phyloP scores from a whole-genome alignment of 805 yeast genomes.

The Priceomyces castillae region DNA sequence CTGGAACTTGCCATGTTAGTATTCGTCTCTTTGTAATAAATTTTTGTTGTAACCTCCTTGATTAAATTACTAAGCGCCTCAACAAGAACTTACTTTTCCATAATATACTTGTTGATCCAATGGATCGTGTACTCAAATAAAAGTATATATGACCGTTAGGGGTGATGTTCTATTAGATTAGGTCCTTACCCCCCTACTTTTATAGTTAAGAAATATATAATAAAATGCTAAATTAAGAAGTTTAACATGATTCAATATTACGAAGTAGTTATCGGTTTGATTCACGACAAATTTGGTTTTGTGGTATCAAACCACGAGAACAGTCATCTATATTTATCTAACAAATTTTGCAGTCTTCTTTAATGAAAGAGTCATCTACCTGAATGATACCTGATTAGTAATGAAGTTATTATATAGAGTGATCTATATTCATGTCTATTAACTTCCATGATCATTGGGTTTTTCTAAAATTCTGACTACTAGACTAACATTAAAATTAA shows the following conservation, averaged over 20 bases:
- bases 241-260: too few relatives aligned
- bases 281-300: not conserved
- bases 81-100: not conserved
- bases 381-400: too few relatives aligned
- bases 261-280: not conserved
- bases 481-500: too few relatives aligned
- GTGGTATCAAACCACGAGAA: not conserved
- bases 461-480: too few relatives aligned
- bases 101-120: not conserved
- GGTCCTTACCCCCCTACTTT: not conserved
- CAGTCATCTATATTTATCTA: not conserved
- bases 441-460: too few relatives aligned
- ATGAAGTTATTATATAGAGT: too few relatives aligned
- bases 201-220: not conserved
- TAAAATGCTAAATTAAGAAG: not conserved
- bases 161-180: not conserved
- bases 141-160: not conserved
- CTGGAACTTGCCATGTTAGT: not conserved
- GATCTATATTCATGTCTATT: too few relatives aligned
- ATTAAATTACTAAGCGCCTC: not conserved
- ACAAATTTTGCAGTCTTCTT: constrained; percentile 35
- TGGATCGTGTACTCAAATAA: not conserved
- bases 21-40: not conserved
- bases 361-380: too few relatives aligned
- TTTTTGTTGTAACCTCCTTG: not conserved